phyloP scores from a whole-genome alignment of 192 early-diverging fungal species.

The Podochytrium sp. region DNA sequence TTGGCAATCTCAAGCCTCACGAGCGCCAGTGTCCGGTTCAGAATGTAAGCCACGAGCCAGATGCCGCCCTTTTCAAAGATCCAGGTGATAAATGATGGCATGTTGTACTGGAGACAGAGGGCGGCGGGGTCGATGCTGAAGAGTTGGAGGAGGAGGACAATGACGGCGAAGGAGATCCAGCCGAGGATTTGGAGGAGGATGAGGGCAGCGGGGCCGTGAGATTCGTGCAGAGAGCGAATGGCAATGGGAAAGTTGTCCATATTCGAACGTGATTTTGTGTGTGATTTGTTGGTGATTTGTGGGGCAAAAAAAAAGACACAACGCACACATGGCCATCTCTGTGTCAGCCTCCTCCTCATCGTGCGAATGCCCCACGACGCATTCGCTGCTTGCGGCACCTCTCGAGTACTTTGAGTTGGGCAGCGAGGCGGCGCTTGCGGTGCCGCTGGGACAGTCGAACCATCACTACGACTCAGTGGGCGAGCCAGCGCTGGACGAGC shows the following conservation, averaged over 20 bases:
- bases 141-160: background rate
- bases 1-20: background rate
- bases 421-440: no score
- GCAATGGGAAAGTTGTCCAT: background rate
- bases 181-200: constrained; percentile 6
- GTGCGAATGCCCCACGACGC: no score
- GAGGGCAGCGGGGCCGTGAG: background rate
- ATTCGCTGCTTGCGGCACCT: no score
- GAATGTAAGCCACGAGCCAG: background rate
- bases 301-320: no score
- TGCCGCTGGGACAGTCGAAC: no score
- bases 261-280: background rate
- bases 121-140: background rate
- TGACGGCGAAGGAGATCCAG: background rate
- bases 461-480: no score
- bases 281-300: no score
- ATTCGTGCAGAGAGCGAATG: background rate
- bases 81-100: background rate
- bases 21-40: background rate
- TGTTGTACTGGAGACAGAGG: background rate
- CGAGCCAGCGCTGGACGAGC: no score
- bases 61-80: background rate
- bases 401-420: no score
- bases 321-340: no score
- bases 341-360: no score